Base-by-base conservation (phyloP, 148 eudicot species). In the Spergularia bocconei region DNA sequence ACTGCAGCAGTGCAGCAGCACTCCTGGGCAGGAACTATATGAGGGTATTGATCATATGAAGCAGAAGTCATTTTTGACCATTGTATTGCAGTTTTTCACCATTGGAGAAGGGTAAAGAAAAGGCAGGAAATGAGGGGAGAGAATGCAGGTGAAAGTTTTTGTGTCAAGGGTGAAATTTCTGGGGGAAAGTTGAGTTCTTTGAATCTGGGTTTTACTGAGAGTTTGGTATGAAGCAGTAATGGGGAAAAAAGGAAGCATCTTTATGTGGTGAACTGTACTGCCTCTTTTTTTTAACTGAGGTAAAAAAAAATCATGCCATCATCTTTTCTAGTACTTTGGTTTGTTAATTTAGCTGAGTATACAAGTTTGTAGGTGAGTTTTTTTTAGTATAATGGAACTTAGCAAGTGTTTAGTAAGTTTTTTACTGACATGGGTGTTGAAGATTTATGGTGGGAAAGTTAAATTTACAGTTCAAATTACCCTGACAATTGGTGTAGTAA, bases 401-500 rank as follows among this genome's bases (percentile, higher is more conserved):
- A 52, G 68, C 56, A 74, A 75, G 77, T 79, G 75, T 77, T 78
- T 88, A 69, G 25, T 77, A 33, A 76, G 59, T 48, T 77, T 82
- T 54, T 76, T 76, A 67, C 51, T 51, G 21, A 53, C 50, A 36
- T 77, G 79, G 82, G 80, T 70, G 38, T 39, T 80, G 62, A 85
- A 73, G 77, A 78, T 76, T 67, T 61, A 39, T 72, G 33, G 47
- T 70, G 67, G 79, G 41, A 84, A 76, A 66, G 67, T 69, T 63
- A 77, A 62, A 80, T 80, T 85, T 86, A 69, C 78, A 71, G 79
- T 79, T 11, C 29, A 62, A 83, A 51, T 75, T 74, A 19, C 2
- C 48, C 10, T 85, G 67, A 25, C 84, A 8, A 62, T 84, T 65
- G 75, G 79, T 65, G 62, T 90, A 75, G 59, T 90, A 75, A 69